Evolutionary conservation across 495 filamentous ascomycete genomes (phyloP).

Genomic region (Neurospora pannonica): DNA sequence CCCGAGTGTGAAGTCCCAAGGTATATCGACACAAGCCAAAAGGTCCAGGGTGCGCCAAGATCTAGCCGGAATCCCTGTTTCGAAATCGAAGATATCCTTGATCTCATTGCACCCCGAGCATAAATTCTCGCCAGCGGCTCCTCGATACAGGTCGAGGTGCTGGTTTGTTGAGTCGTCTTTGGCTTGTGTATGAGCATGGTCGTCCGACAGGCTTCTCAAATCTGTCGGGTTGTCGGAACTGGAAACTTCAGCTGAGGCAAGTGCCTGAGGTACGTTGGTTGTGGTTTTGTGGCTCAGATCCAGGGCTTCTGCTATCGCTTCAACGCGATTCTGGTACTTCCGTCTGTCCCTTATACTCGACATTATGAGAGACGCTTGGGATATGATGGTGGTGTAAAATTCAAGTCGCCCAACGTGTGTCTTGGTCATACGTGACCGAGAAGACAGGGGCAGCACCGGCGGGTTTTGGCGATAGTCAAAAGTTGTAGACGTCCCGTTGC

Average conservation of each 20-base stretch:
- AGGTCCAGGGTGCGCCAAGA: background rate
- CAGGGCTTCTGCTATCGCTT: background rate
- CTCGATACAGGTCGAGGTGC: background rate
- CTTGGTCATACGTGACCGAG: background rate
- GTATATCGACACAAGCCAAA: too few relatives aligned
- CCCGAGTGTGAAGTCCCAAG: too few relatives aligned
- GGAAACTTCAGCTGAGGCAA: background rate
- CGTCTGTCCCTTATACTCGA: background rate
- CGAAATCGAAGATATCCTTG: background rate
- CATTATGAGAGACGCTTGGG: background rate
- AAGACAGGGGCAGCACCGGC: background rate
- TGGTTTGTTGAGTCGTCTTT: background rate
- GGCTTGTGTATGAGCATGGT: background rate
- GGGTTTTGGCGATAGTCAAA: background rate
- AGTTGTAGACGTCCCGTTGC: background rate
- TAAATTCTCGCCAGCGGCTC: background rate
- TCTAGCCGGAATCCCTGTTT: fast-evolving
- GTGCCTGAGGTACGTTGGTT: background rate
- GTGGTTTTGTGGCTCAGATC: background rate
- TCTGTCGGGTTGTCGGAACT: background rate
- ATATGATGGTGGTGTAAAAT: background rate
- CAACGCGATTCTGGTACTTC: background rate
- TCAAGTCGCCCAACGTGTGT: background rate
- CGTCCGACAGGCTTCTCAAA: background rate
- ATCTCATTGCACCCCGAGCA: background rate